phyloP scores from a whole-genome alignment of 805 yeast genomes.

The Isabelozyma heimii region DNA sequence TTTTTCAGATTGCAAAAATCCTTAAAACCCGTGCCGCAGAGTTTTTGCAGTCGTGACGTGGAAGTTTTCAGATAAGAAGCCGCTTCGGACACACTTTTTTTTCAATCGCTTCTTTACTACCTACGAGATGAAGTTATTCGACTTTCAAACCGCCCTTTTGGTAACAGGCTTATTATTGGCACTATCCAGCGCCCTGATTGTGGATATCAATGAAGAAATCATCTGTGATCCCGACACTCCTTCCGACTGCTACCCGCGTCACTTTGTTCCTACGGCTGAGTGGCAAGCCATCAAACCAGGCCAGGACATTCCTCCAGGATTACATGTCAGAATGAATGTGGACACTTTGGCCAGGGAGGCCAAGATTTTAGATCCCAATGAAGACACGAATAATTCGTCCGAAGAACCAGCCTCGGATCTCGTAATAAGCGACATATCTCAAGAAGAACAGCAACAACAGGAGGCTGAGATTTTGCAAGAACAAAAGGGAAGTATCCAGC shows the following conservation, averaged over 20 bases:
- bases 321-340: conserved; percentile 71
- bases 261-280: conserved; percentile 60
- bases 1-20: no score
- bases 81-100: neutral
- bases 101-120: neutral
- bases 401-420: conserved; percentile 1
- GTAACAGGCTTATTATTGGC: neutral
- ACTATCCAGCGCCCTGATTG: conserved; percentile 4
- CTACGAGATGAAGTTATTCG: neutral
- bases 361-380: conserved; percentile 43
- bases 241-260: conserved; percentile 57
- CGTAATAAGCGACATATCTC: conserved; percentile 5
- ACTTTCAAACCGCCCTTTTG: neutral
- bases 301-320: conserved; percentile 79
- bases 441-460: neutral
- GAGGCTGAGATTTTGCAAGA: conserved; percentile 2
- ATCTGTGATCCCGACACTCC: conserved; percentile 23
- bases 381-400: conserved; percentile 9
- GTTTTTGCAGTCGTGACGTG: neutral
- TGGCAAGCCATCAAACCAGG: conserved; percentile 72
- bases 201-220: conserved; percentile 9
- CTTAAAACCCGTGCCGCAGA: neutral
- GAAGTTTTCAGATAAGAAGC: neutral
- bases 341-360: conserved; percentile 75
- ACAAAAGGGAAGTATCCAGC: neutral